Conservation (phyloP, 2,329 filamentous ascomycete genomes). For the Colletotrichum plurivorum region DNA sequence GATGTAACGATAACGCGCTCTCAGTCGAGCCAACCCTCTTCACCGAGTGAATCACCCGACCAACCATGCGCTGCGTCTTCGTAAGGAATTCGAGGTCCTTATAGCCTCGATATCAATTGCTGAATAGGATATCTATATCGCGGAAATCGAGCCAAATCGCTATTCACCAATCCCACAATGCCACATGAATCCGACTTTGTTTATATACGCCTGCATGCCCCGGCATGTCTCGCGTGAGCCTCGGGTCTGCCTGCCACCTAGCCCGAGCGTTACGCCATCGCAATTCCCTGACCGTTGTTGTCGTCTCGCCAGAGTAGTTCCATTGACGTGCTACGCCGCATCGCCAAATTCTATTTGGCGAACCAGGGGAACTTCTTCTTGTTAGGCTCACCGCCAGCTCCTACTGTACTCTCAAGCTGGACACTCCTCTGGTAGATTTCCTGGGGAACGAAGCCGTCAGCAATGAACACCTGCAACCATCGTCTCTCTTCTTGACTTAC, state of each 20-base stretch:
- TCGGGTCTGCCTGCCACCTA: not conserved
- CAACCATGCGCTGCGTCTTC: not conserved
- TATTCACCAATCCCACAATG: constrained; percentile 30
- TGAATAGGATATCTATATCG: constrained; percentile 40
- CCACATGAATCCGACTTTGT: constrained; percentile 25
- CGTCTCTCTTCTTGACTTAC: constrained; percentile 64
- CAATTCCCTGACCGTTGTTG: constrained; percentile 5
- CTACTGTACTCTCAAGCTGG: constrained; percentile 67
- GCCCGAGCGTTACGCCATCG: constrained; percentile 21
- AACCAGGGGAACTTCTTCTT: constrained; percentile 80
- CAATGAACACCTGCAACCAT: not conserved
- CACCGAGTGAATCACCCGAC: not conserved
- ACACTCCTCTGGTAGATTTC: constrained; percentile 76
- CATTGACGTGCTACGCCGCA: constrained; percentile 15
- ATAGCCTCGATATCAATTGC: constrained; percentile 35
- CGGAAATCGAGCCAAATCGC: constrained; percentile 38
- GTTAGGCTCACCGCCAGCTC: constrained; percentile 60
- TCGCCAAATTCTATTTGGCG: constrained; percentile 58
- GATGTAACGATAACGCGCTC: not conserved
- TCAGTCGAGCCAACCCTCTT: not conserved
- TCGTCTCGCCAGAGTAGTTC: constrained; percentile 15
- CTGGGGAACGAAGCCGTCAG: constrained; percentile 54
- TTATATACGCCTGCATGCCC: constrained; percentile 34
- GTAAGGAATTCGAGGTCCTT: constrained; percentile 23
- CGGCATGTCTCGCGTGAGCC: constrained; percentile 26